Base-by-base conservation (phyloP, 306 rosid species). In the Ammopiptanthus mongolicus region DNA sequence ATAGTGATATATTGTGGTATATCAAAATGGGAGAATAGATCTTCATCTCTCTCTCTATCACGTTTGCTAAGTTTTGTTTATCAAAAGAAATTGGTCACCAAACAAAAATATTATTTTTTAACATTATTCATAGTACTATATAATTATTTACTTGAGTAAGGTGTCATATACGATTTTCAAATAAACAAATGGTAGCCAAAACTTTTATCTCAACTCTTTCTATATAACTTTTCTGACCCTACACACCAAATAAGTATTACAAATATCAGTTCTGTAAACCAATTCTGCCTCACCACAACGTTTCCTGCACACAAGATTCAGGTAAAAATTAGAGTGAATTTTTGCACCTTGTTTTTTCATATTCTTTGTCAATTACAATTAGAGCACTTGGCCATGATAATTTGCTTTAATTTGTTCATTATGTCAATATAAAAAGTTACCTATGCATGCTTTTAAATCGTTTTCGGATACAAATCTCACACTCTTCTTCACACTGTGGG, bases 221-320 rank as follows among this genome's bases (percentile, higher is more conserved):
- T 87, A 87, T 85, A 82, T 80, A 89, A 52, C 64, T 19, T 60
- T 15, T 59, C 71, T n/a, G 75, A 17, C 50, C 77, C 29, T 31
- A 37, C 65, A 39, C 65, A 21, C 55, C 44, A 17, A 46, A 53
- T 65, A 19, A 34, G 23, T 55, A 41, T 44, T 37, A 12, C 66
- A 18, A 28, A 19, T 5, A 33, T 52, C 71, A 81, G 3, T 36
- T 62, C 64, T 58, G 69, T 22, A n/a, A 22, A 12, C 47, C 80
- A 13, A 22, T 13, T 69, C 34, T 58, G 51, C 28, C 29, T 60
- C 10, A 0, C 73, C 42, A 28, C 75, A 34, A 10, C 29, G 33
- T 41, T 76, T 39, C 53, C 50, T 69, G 65, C 73, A 70, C 39
- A 37, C 7, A 19, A 53, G 57, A 46, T 51, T 33, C 56, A 7